Evolutionary conservation across 225 moss, liverwort and hornwort genomes (phyloP).

Genomic region (Neckera pumila): DNA sequence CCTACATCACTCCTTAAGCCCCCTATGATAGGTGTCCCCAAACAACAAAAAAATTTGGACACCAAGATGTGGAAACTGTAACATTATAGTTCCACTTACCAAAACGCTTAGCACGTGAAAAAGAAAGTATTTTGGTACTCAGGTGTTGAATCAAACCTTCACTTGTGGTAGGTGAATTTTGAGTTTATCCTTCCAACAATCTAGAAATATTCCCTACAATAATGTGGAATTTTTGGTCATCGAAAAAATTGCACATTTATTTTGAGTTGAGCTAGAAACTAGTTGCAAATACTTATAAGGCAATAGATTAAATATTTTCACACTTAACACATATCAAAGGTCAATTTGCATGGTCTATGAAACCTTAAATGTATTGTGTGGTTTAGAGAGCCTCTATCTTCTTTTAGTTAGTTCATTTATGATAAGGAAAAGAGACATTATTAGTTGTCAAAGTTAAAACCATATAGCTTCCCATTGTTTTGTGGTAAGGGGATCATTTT

Average conservation of each 20-base stretch:
- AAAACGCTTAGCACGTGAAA: too few relatives aligned
- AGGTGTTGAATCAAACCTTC: too few relatives aligned
- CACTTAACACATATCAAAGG: background rate
- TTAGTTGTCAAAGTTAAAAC: background rate
- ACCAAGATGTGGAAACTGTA: too few relatives aligned
- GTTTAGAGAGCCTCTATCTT: rapidly evolving
- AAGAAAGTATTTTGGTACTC: too few relatives aligned
- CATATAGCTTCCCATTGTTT: background rate
- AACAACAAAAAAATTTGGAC: too few relatives aligned
- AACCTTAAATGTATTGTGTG: background rate
- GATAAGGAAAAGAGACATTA: background rate
- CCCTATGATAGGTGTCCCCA: too few relatives aligned
- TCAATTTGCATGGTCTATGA: background rate
- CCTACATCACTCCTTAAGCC: too few relatives aligned
- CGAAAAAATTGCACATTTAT: background rate
- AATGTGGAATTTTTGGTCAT: background rate
- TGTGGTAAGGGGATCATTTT: rapidly evolving
- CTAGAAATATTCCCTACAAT: background rate
- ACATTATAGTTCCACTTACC: too few relatives aligned
- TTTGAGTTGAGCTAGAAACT: background rate
- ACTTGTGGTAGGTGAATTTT: too few relatives aligned
- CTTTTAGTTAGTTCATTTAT: background rate
- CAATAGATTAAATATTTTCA: background rate
- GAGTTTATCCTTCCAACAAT: background rate
- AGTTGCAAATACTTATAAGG: background rate